Evolutionary conservation across 306 rosid genomes (phyloP).

Genomic region (Fagus crenata): DNA sequence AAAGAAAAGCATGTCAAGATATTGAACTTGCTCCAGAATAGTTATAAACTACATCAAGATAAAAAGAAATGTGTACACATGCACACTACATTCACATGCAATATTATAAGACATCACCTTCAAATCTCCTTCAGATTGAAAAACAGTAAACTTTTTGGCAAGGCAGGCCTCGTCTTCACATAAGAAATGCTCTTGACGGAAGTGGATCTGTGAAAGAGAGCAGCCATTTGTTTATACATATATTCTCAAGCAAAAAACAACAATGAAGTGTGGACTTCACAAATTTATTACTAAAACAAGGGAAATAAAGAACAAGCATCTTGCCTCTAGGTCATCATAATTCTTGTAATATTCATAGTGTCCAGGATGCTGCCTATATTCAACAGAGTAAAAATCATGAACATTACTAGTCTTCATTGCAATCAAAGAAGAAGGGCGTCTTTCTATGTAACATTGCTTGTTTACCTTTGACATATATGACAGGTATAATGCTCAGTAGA

Average conservation of each 20-base stretch:
- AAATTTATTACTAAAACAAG: not conserved
- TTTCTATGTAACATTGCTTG: constrained; percentile 1
- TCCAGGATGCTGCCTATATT: constrained; percentile 84
- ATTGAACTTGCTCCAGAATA: constrained; percentile 29
- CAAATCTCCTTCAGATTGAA: constrained; percentile 81
- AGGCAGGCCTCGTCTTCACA: constrained; percentile 98
- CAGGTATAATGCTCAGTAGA: constrained; percentile 90
- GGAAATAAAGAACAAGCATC: constrained; percentile 31
- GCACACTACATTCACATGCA: constrained; percentile 4
- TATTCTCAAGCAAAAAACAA: constrained; percentile 17
- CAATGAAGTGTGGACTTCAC: constrained; percentile 5
- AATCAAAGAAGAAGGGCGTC: not conserved
- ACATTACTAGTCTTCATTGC: constrained; percentile 21
- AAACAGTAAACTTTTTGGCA: constrained; percentile 79
- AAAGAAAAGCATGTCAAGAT: constrained; percentile 9
- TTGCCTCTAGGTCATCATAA: constrained; percentile 94
- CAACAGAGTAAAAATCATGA: constrained; percentile 21
- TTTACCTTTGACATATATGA: constrained; percentile 92
- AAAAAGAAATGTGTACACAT: constrained; percentile 17
- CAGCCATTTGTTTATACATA: constrained; percentile 21
- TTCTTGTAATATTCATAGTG: constrained; percentile 82
- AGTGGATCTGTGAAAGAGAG: constrained; percentile 64
- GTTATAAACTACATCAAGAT: not conserved
- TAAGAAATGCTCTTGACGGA: constrained; percentile 84
- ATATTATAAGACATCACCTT: constrained; percentile 59